These are phyloP conservation scores for Fagopyrum homotropicum DNA, from an alignment of 148 eudicot genomes.

Conservation along the genomic window DNA sequence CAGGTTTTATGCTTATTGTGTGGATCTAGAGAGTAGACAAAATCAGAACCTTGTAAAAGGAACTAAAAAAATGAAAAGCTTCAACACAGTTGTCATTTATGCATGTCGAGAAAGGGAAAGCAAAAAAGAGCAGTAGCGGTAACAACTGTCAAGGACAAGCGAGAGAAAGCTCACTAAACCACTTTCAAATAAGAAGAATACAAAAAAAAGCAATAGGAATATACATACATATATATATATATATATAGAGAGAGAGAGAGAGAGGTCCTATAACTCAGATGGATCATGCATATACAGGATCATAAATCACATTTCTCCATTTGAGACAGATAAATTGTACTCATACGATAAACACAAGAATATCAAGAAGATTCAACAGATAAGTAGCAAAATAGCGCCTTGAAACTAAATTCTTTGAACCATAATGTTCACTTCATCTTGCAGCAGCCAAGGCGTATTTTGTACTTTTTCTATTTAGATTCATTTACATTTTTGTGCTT, in stretches of 20 bases:
- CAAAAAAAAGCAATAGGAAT: neutral
- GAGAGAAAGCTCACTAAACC: neutral
- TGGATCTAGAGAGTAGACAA: constrained; percentile 78
- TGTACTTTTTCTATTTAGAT: too few relatives aligned
- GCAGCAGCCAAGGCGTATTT: too few relatives aligned
- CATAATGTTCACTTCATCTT: too few relatives aligned
- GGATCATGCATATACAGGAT: neutral
- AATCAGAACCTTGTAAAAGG: constrained; percentile 73
- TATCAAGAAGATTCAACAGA: neutral
- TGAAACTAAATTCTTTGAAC: too few relatives aligned
- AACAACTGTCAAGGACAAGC: constrained; percentile 50
- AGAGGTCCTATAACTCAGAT: neutral
- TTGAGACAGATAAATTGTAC: neutral
- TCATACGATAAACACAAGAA: neutral
- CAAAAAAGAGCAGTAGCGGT: constrained; percentile 17
- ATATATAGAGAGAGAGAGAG: too few relatives aligned
- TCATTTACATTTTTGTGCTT: neutral
- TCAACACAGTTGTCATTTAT: constrained; percentile 12
- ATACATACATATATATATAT: too few relatives aligned
- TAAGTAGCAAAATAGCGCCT: too few relatives aligned
- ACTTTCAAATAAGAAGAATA: neutral
- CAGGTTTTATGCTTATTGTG: constrained; percentile 48
- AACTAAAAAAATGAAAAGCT: neutral
- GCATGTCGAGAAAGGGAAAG: neutral
- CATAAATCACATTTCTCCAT: neutral